Evolutionary conservation across 495 filamentous ascomycete species (phyloP), one percentile per base, ranked within the genome.

Genomic region (Penicillium simplicissimum): DNA sequence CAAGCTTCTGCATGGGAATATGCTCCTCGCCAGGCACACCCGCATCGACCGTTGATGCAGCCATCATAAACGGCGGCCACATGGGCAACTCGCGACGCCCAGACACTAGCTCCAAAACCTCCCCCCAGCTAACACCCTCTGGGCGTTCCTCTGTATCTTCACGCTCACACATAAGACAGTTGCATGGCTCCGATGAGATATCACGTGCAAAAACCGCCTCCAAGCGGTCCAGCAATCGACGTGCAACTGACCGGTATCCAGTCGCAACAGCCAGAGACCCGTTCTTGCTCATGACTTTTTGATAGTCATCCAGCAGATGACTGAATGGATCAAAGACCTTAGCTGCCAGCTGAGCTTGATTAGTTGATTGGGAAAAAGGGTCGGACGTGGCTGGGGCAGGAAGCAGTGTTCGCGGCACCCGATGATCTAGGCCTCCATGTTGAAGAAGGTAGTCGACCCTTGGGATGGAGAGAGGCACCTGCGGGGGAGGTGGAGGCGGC

Each of bases 241-340:
- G 87, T n/a, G 96, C 96, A 38, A 98, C 88, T 8, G 93, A 97
- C 52, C 89, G 86, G 74, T 98, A 97, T 2, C 96, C 96, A 6
- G 96, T 98, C 23, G 95, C 95, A 0, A 99, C 96, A 7, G 96
- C 96, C 15, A 99, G 73, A 8, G 93, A 97, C 2, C 96, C 96
- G 68, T 88, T 92, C 52, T 87, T 89, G 19, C 78, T 76, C 58
- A 98, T 84, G 9, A 99, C 92, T 8, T 86, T 81, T 52, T 87
- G 79, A 69, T 97, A 98, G 58, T 94, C 88, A 67, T 96, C 91
- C 19, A 99, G 79, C 13, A 96, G 79, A 48, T 85, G 85, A 67
- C 90, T 87, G 65, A 92, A 88, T 0, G 91, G 91, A 31, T 86
- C 84, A 70, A 97, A 97, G 25, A 96, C 77, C 25, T 80, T 85